Percentiles rank a stretch among this genome's conserved stretches.
phyloP scores from a whole-genome alignment of 495 filamentous ascomycete genomes.

The Schizothecium vesticola region DNA sequence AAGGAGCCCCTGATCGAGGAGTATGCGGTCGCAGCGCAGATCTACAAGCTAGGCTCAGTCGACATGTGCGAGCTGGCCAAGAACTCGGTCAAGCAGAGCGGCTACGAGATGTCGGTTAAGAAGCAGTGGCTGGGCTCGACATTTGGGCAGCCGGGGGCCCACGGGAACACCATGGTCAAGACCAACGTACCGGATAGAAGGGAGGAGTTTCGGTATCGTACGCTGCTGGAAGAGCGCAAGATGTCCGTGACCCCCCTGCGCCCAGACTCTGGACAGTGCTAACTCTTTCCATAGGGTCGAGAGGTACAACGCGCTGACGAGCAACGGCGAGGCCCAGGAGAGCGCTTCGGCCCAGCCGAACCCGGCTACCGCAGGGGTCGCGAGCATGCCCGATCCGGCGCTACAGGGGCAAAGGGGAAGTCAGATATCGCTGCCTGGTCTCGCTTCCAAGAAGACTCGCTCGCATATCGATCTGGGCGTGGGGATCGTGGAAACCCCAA shows the following conservation, averaged over 20 bases:
- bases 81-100: conserved; percentile 90
- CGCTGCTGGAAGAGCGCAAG: conserved; percentile 68
- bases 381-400: conserved; percentile 18
- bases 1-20: conserved; percentile 98
- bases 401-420: conserved; percentile 8
- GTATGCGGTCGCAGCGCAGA: conserved; percentile 95
- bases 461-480: conserved; percentile 22
- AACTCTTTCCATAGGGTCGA: conserved; percentile 24
- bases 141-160: conserved; percentile 65
- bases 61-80: conserved; percentile 99
- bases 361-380: conserved; percentile 4
- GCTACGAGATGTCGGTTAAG: conserved; percentile 85
- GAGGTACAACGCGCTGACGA: conserved; percentile 21
- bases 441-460: not conserved
- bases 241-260: conserved; percentile 53
- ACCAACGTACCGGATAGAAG: conserved; percentile 93
- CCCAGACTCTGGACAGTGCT: not conserved
- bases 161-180: conserved; percentile 86
- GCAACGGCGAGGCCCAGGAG: conserved; percentile 16
- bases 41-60: conserved; percentile 93
- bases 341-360: conserved; percentile 26
- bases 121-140: conserved; percentile 79
- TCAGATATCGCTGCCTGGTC: conserved; percentile 3
- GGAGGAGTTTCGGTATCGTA: conserved; percentile 82
- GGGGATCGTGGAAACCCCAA: conserved; percentile 3